A percentile compares a stretch with the other conserved stretches of the same genome.
phyloP scores from a whole-genome alignment of 129 eudicot species.

The Heracleum sosnowskyi region DNA sequence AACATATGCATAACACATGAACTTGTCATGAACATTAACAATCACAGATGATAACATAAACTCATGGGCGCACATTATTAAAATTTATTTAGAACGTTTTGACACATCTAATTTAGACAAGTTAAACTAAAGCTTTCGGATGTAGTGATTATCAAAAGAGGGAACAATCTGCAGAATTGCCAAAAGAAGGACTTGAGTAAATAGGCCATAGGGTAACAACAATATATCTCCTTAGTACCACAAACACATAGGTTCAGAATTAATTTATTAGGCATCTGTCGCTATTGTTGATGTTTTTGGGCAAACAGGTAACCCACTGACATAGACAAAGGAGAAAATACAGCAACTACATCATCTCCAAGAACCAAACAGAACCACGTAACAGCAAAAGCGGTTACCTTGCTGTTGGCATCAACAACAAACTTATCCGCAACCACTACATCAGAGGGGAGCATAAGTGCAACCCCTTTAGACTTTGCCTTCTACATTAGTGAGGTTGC shows the following conservation, averaged over 20 bases:
- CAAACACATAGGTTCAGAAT: not conserved
- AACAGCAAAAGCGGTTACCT: conserved; percentile 32
- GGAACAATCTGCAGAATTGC: conserved; percentile 48
- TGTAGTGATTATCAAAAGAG: too few species aligned
- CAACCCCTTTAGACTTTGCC: conserved; percentile 84
- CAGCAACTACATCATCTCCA: not conserved
- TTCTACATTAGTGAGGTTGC: conserved; percentile 81
- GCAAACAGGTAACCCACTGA: not conserved
- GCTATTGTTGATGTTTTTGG: not conserved
- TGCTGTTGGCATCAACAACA: conserved; percentile 88
- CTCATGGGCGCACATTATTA: too few species aligned
- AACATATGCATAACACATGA: too few species aligned
- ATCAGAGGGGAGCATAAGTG: conserved; percentile 77
- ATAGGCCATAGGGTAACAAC: not conserved
- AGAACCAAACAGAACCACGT: not conserved
- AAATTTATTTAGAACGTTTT: too few species aligned
- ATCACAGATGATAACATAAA: too few species aligned
- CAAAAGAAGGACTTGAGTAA: not conserved
- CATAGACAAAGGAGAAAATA: not conserved
- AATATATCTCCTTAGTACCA: not conserved
- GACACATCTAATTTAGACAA: too few species aligned
- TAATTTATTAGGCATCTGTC: not conserved
- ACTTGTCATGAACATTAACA: too few species aligned
- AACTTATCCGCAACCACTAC: conserved; percentile 89
- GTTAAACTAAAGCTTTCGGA: too few species aligned